Conservation (phyloP, 2,329 filamentous ascomycete species). For the Fusarium papillatum region DNA sequence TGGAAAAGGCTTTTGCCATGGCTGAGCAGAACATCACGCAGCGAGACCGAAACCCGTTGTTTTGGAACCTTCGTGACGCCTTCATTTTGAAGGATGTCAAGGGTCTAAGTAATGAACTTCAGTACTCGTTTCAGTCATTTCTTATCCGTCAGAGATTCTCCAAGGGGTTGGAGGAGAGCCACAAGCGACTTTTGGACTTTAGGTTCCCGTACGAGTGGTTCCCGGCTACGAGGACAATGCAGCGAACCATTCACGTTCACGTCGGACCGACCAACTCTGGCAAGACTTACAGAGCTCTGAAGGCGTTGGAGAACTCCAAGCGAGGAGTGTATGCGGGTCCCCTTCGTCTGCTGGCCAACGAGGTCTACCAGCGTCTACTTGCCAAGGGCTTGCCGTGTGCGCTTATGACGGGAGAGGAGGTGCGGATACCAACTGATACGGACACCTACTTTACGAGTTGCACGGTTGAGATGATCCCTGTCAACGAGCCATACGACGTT, state of each 20-base stretch:
- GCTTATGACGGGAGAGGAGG: conserved; percentile 92
- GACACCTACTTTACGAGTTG: conserved; percentile 80
- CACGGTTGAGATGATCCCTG: conserved; percentile 89
- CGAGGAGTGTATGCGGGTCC: conserved; percentile 93
- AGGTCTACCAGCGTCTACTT: conserved; percentile 90
- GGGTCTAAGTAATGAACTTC: conserved; percentile 70
- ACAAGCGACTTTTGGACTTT: conserved; percentile 81
- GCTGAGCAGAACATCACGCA: conserved; percentile 55
- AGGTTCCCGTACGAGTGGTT: conserved; percentile 96
- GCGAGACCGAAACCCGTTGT: conserved; percentile 64
- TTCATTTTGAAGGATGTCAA: conserved; percentile 67
- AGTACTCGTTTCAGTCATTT: conserved; percentile 77
- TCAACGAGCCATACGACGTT: conserved; percentile 78
- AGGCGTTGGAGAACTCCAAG: conserved; percentile 82
- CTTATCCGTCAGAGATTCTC: conserved; percentile 71
- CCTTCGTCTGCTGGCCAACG: conserved; percentile 88
- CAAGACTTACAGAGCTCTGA: conserved; percentile 95
- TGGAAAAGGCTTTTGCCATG: conserved; percentile 60
- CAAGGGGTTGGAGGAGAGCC: conserved; percentile 67
- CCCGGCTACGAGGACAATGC: conserved; percentile 83
- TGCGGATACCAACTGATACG: conserved; percentile 73
- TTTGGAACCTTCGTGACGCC: conserved; percentile 70
- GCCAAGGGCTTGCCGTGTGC: conserved; percentile 84
- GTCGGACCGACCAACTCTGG: conserved; percentile 98
- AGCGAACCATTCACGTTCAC: conserved; percentile 90